These are phyloP conservation scores for Avena insularis DNA, from an alignment of 176 grass and related monocot genomes.

Conservation along the genomic window DNA sequence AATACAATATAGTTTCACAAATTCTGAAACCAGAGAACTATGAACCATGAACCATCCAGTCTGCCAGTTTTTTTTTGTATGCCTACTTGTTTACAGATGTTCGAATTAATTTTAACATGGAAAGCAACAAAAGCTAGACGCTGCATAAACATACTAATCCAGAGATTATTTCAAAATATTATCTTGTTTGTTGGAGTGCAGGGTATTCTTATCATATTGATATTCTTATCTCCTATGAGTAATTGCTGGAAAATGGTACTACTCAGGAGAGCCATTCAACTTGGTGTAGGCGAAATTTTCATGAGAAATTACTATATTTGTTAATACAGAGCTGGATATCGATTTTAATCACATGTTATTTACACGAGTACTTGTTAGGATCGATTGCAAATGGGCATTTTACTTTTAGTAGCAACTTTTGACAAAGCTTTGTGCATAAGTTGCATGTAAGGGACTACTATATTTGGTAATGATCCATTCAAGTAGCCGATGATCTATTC, in stretches of 20 bases:
- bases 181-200: constrained; percentile 32
- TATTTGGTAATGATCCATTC: background rate
- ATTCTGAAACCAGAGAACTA: constrained; percentile 29
- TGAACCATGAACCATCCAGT: background rate
- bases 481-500: background rate
- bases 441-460: background rate
- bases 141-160: background rate
- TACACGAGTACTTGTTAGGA: background rate
- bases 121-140: constrained; percentile 14
- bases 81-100: background rate
- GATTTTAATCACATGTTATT: constrained; percentile 8
- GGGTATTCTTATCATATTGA: background rate
- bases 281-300: constrained; percentile 15
- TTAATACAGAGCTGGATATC: constrained; percentile 4
- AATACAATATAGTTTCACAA: constrained; percentile 23
- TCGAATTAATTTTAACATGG: background rate
- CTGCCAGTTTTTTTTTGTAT: background rate
- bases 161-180: background rate
- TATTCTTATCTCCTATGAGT: background rate
- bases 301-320: constrained; percentile 2
- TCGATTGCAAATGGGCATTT: background rate
- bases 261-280: background rate
- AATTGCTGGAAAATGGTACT: background rate
- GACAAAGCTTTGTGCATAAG: constrained; percentile 1
- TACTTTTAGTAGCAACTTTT: constrained; percentile 20